Evolutionary conservation across 345 rosid species (phyloP).

Genomic region (Syzygium aromaticum): DNA sequence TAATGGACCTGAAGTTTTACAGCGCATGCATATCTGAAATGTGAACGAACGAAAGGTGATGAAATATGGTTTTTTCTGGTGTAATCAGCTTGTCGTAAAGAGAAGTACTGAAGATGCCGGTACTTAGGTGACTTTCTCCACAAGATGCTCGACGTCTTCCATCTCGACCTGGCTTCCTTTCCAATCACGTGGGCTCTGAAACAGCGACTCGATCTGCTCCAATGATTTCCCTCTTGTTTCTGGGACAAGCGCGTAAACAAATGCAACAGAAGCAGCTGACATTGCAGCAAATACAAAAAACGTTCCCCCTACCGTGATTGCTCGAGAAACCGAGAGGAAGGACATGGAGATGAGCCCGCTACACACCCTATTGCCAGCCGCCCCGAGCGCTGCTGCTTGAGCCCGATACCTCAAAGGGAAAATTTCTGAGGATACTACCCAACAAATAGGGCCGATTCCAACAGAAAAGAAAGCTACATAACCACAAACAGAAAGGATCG

Average conservation of each 20-base stretch:
- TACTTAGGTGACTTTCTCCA: not conserved
- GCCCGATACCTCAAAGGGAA: constrained; percentile 59
- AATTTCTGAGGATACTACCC: constrained; percentile 55
- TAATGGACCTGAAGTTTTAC: not conserved
- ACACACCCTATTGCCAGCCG: constrained; percentile 46
- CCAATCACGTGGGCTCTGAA: not conserved
- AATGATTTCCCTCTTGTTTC: constrained; percentile 64
- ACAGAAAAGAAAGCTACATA: constrained; percentile 59
- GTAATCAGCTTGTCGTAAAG: not conserved
- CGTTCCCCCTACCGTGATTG: constrained; percentile 50
- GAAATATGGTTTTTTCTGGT: not conserved
- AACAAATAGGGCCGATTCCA: constrained; percentile 57
- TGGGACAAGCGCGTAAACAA: constrained; percentile 39
- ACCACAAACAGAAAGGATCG: constrained; percentile 40
- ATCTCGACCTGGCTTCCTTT: not conserved
- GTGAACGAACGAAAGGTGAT: not conserved
- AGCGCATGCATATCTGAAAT: not conserved
- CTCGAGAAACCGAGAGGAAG: constrained; percentile 45
- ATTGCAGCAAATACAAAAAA: constrained; percentile 33
- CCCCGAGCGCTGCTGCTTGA: constrained; percentile 57
- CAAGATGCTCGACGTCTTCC: not conserved
- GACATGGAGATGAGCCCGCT: constrained; percentile 58
- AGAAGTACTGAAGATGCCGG: not conserved
- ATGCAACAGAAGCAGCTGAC: constrained; percentile 32
- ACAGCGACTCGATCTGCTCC: constrained; percentile 52